Conservation (phyloP, 2,329 filamentous ascomycete genomes). For the Cytospora piceae region DNA sequence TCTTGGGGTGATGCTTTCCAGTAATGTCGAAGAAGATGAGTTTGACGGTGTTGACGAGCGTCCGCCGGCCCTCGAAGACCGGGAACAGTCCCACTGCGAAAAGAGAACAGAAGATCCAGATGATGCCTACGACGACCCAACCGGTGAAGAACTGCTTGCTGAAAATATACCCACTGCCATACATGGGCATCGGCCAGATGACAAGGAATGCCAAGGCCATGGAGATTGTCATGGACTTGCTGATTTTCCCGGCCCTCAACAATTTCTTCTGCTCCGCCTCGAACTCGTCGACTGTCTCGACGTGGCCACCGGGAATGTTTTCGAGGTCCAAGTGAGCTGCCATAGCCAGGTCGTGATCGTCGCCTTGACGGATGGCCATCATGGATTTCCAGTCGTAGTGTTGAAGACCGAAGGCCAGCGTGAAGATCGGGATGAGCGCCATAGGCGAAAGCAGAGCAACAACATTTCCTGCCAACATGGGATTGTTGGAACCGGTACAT, state of each 20-base stretch:
- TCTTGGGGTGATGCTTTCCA: conserved; percentile 43
- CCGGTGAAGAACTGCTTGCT: conserved; percentile 81
- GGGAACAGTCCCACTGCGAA: conserved; percentile 81
- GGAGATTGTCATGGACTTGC: conserved; percentile 39
- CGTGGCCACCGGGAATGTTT: conserved; percentile 54
- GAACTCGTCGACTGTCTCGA: conserved; percentile 43
- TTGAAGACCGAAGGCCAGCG: conserved; percentile 68
- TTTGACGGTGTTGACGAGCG: conserved; percentile 63
- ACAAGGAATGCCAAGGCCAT: conserved; percentile 67
- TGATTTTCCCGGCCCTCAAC: conserved; percentile 40
- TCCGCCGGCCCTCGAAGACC: conserved; percentile 75
- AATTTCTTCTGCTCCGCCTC: conserved; percentile 46
- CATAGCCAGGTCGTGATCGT: conserved; percentile 73
- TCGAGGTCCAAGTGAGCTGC: conserved; percentile 69
- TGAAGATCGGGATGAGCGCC: conserved; percentile 76
- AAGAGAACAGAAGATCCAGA: conserved; percentile 77
- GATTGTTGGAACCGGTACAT: conserved; percentile 82
- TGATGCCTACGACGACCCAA: conserved; percentile 75
- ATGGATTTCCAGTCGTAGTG: conserved; percentile 89
- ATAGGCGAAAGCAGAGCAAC: conserved; percentile 77
- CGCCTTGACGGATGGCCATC: conserved; percentile 75
- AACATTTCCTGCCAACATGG: conserved; percentile 88
- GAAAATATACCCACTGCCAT: conserved; percentile 81
- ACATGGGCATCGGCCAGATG: conserved; percentile 93
- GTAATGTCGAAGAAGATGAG: conserved; percentile 65